Evolutionary conservation across 306 rosid genomes (phyloP), one percentile per base, ranked within the genome.

Genomic region (Glycine soja): DNA sequence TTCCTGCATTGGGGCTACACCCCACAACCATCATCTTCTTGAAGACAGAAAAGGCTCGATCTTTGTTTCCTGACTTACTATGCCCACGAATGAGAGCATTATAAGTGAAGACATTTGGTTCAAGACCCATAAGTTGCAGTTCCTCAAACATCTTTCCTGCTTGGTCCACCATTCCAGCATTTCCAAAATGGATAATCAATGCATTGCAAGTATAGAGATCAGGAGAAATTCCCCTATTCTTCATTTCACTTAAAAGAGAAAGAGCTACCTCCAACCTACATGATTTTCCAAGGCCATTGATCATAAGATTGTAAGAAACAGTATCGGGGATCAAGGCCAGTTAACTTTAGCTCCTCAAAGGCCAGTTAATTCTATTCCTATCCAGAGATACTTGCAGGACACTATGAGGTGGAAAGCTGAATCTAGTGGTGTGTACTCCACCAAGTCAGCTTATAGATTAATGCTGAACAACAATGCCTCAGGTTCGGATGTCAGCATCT

Each of bases 21-120:
- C 99, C 99, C 30, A 79, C 92, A 12, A 89, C 89, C 95, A 95
- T 88, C 99, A 95, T 95, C 85, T 90, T 93, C 90, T 88, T 82
- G 88, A 87, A 93, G 74, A 93, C 82, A 32, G 94, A 84, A 76
- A 90, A 95, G 18, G 99, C 99, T 54, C 81, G 88, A 50, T 95
- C 95, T 75, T 87, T 85, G 64, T 89, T 83, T 53, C 90, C 99
- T 0, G 97, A 90, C 73, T 78, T 43, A 80, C 97, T 80, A 64
- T 95, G 89, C 64, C 91, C 96, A 65, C 97, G 90, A 84, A 95
- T 95, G 72, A 95, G 99, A 72, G 98, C 99, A 81, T 95, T 95
- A 82, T 91, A 91, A 18, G 98, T 95, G 88, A 90, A 93, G 82
- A 93, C 98, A 59, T 93, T 89, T 5, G 98, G 99, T 83, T 95